These are phyloP conservation scores for Drechslerella stenobrocha DNA, from an alignment of 2,329 filamentous ascomycete species.

Conservation along the genomic window DNA sequence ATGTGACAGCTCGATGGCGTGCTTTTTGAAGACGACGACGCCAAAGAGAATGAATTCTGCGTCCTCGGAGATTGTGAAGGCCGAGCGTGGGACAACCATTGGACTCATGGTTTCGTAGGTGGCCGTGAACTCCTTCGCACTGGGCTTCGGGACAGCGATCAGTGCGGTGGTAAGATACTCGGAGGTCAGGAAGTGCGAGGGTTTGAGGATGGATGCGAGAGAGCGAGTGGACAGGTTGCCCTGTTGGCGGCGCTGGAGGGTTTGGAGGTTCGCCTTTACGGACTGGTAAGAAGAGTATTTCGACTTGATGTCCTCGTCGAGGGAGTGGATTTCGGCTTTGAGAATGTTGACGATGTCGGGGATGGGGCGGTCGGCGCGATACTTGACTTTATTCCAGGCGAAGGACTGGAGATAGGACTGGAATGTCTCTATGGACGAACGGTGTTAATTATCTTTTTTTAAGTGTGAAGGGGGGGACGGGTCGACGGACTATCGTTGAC, in stretches of 20 bases:
- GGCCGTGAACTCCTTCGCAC: slow-evolving; percentile 84
- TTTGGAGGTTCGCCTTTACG: slow-evolving; percentile 79
- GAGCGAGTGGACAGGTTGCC: slow-evolving; percentile 95
- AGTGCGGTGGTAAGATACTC: slow-evolving; percentile 97
- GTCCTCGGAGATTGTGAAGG: slow-evolving; percentile 76
- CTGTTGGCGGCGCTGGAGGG: slow-evolving; percentile 76
- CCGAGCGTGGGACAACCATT: slow-evolving; percentile 92
- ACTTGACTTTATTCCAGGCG: slow-evolving; percentile 97
- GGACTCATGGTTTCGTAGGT: slow-evolving; percentile 83
- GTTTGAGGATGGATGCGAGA: slow-evolving; percentile 83
- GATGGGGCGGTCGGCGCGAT: slow-evolving; percentile 87
- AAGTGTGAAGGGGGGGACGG: slow-evolving; percentile 1
- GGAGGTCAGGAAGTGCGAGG: slow-evolving; percentile 77
- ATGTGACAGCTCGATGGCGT: slow-evolving; percentile 81
- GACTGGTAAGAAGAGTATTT: slow-evolving; percentile 95
- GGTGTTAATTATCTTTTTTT: background rate
- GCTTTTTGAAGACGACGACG: slow-evolving; percentile 92
- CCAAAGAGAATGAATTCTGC: slow-evolving; percentile 87
- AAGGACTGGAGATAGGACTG: slow-evolving; percentile 89
- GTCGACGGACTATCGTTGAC: slow-evolving; percentile 81
- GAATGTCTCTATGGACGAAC: slow-evolving; percentile 71
- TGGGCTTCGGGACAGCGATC: slow-evolving; percentile 77
- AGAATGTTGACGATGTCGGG: slow-evolving; percentile 82
- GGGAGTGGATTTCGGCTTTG: slow-evolving; percentile 79
- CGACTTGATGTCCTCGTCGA: slow-evolving; percentile 92